Base-by-base conservation (phyloP, 108 stramenopile species). In the Cyclotella baltica region DNA sequence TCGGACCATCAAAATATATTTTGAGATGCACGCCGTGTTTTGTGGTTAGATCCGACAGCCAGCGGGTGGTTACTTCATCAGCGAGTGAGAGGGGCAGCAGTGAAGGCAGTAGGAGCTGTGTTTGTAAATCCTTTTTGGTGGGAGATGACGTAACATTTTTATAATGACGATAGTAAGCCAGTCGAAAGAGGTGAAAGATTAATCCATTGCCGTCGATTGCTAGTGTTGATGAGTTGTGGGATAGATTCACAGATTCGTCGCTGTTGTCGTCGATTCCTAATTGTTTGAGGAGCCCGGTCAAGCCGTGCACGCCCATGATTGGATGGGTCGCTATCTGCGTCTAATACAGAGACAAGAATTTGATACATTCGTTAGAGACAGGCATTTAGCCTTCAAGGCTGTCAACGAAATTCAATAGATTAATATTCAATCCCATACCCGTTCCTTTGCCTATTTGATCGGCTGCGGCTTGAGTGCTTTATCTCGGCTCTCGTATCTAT, bases 121-220 rank as follows among this genome's bases (percentile, higher is more conserved):
- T 30, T 20, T 67, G 55, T 16, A 66, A n/a, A 38, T 66, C 46
- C 19, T 40, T 50, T 20, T 48, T 51, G 22, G 28, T 19, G 23
- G 59, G 15, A n/a, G 47, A 48, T 52, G 83, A 72, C 66, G 81
- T 15, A 47, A 81, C 43, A 29, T 58, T 50, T 16, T 47, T 33
- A 50, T 53, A 57, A 62, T 90, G 80, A 3, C 85, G 72, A 16
- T 56, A 23, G 67, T 90, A 90, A 18, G 91, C 88, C 34, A 88
- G 50, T 23, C 67, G 46, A 53, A 78, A 66, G 33, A 92, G 76
- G 62, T 87, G 77, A 62, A 85, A 89, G 3, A 87, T 67, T 0
- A 92, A 62, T 13, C 91, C 91, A 56, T 88, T 80, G 9, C 89
- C 91, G 58, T 92, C 91, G 38, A 92, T 85, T 18, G 83, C 72